phyloP scores from a whole-genome alignment of 495 filamentous ascomycete species.

The Schizothecium vesticola region DNA sequence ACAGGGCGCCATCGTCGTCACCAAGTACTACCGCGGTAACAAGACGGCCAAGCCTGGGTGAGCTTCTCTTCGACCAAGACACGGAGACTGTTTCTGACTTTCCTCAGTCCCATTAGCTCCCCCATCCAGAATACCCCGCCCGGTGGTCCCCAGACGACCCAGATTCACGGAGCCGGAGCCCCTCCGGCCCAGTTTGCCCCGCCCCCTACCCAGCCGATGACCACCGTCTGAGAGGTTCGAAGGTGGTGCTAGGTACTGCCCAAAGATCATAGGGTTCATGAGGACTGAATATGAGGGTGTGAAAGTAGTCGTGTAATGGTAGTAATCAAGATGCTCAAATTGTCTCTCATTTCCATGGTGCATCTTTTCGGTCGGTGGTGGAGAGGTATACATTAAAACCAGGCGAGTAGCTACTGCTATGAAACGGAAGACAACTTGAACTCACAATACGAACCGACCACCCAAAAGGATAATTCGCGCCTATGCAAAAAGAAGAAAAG shows the following conservation, averaged over 20 bases:
- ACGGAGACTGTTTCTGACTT: background rate
- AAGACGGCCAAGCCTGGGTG: background rate
- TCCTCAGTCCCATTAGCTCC: background rate
- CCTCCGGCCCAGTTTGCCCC: background rate
- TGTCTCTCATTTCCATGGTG: background rate
- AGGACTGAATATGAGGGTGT: background rate
- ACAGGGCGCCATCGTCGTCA: constrained; percentile 8
- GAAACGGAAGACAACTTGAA: too few relatives aligned
- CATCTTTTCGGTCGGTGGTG: background rate
- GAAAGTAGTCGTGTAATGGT: background rate
- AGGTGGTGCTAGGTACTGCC: background rate
- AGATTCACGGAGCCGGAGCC: background rate
- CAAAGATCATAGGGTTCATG: background rate
- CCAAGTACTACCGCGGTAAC: constrained; percentile 1
- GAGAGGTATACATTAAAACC: too few relatives aligned
- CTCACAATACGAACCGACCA: too few relatives aligned
- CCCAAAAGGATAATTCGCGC: too few relatives aligned
- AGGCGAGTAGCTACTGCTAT: too few relatives aligned
- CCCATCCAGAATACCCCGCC: background rate
- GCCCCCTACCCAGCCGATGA: background rate
- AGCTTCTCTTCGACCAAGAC: background rate
- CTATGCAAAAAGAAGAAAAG: too few relatives aligned
- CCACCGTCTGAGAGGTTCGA: background rate
- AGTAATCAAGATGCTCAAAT: background rate
- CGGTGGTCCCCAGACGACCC: background rate